These are phyloP conservation scores for Sextonia rubra DNA, from an alignment of 164 flowering plant genomes.

Conservation along the genomic window DNA sequence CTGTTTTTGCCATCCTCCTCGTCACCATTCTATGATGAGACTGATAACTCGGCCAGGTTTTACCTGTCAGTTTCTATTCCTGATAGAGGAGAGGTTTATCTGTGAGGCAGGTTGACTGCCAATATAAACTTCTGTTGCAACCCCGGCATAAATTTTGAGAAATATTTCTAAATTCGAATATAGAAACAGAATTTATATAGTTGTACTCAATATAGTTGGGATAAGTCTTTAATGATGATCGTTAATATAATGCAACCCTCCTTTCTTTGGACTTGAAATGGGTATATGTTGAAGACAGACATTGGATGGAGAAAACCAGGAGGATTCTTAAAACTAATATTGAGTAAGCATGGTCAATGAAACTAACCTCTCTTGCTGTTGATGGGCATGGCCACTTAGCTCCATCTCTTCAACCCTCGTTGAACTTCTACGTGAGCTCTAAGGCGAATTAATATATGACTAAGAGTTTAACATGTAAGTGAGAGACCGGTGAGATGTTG, in stretches of 20 bases:
- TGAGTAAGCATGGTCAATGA: not conserved
- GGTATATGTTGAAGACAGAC: not conserved
- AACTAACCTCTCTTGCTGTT: slow-evolving; percentile 15
- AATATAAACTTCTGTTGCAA: not conserved
- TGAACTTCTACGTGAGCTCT: no score
- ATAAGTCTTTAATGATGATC: not conserved
- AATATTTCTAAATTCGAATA: not conserved
- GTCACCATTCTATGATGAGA: no score
- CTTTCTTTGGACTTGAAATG: not conserved
- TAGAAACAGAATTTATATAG: not conserved
- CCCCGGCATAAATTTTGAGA: no score
- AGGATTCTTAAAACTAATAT: not conserved
- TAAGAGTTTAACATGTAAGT: no score
- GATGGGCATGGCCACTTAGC: not conserved
- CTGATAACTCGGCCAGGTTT: not conserved
- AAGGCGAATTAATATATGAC: not conserved
- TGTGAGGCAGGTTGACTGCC: no score
- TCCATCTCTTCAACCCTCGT: slow-evolving; percentile 3
- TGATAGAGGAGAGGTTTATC: no score
- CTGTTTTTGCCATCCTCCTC: no score
- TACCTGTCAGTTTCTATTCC: no score
- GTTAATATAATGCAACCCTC: not conserved
- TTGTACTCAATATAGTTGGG: not conserved
- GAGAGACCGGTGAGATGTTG: not conserved
- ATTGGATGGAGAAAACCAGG: not conserved